phyloP scores from a whole-genome alignment of 352 stramenopile species.

The Elongisporangium senticosum region DNA sequence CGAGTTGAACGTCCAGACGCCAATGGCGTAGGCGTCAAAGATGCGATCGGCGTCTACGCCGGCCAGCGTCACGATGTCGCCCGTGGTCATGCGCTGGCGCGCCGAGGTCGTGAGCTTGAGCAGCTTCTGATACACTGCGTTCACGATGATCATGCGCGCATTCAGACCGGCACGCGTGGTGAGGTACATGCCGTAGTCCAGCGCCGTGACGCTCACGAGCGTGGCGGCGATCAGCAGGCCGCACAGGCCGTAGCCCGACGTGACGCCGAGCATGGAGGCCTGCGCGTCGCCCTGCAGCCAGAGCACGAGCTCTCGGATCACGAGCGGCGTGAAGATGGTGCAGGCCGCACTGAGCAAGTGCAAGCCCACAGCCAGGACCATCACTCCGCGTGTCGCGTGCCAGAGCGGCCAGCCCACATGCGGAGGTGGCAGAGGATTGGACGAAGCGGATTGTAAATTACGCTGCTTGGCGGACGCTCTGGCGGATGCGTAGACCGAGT shows the following conservation, averaged over 20 bases:
- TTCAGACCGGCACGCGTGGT: conserved; percentile 36
- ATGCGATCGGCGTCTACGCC: conserved; percentile 50
- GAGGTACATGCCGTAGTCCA: conserved; percentile 50
- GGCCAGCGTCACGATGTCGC: conserved; percentile 58
- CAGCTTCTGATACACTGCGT: conserved; percentile 48
- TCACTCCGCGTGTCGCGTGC: conserved; percentile 20
- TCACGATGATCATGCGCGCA: conserved; percentile 34
- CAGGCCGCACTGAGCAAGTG: conserved; percentile 17
- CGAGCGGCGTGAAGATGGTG: conserved; percentile 23
- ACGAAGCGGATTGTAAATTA: background rate
- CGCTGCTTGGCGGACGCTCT: background rate
- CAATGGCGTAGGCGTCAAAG: conserved; percentile 40
- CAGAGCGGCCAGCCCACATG: conserved; percentile 11
- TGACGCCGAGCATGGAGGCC: conserved; percentile 17
- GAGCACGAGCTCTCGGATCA: conserved; percentile 28
- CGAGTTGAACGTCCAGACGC: conserved; percentile 27
- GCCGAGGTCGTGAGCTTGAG: conserved; percentile 35
- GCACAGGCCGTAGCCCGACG: conserved; percentile 14
- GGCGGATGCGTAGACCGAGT: conserved; percentile 7
- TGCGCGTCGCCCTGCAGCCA: conserved; percentile 8
- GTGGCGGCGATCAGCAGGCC: conserved; percentile 6
- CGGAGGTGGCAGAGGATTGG: no score
- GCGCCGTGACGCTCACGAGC: conserved; percentile 17
- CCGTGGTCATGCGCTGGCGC: conserved; percentile 33
- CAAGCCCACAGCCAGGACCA: conserved; percentile 19